phyloP scores from a whole-genome alignment of 1,284 basidiomycete genomes.

The Tylopilus orsonianus region DNA sequence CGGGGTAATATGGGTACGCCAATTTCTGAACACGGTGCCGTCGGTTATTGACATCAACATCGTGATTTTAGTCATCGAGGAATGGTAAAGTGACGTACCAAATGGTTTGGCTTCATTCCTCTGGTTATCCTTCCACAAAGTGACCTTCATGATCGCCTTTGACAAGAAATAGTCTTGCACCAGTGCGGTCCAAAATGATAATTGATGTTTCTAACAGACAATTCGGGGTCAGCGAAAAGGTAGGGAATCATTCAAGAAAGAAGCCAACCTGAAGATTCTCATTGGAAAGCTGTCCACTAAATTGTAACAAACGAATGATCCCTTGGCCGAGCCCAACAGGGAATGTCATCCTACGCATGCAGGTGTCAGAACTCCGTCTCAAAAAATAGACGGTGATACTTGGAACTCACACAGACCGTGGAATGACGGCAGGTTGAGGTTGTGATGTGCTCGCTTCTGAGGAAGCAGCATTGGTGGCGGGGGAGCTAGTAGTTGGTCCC shows the following conservation, averaged over 20 bases:
- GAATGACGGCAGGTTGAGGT: constrained; percentile 25
- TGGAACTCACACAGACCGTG: constrained; percentile 33
- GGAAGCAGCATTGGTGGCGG: constrained; percentile 23
- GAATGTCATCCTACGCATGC: constrained; percentile 24
- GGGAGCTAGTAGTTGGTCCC: constrained; percentile 22
- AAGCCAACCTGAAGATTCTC: constrained; percentile 50
- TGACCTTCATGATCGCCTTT: constrained; percentile 68
- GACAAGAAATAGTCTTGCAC: constrained; percentile 66
- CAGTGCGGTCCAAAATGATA: constrained; percentile 62
- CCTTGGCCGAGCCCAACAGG: constrained; percentile 58
- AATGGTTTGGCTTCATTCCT: constrained; percentile 75
- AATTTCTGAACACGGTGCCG: constrained; percentile 52
- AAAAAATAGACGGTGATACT: neutral
- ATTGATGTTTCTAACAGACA: constrained; percentile 50
- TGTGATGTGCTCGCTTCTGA: constrained; percentile 31
- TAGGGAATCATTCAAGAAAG: neutral
- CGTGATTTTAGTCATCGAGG: constrained; percentile 1
- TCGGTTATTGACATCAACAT: constrained; percentile 15
- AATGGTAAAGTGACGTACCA: constrained; percentile 45
- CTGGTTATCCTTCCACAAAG: constrained; percentile 78
- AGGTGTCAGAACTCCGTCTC: constrained; percentile 16
- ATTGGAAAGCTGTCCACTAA: constrained; percentile 58
- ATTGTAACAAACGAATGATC: constrained; percentile 57
- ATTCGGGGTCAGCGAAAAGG: constrained; percentile 3
- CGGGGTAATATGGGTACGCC: constrained; percentile 73